These are phyloP conservation scores for Senecio squalidus DNA, from an alignment of 140 eudicot species.

Conservation along the genomic window DNA sequence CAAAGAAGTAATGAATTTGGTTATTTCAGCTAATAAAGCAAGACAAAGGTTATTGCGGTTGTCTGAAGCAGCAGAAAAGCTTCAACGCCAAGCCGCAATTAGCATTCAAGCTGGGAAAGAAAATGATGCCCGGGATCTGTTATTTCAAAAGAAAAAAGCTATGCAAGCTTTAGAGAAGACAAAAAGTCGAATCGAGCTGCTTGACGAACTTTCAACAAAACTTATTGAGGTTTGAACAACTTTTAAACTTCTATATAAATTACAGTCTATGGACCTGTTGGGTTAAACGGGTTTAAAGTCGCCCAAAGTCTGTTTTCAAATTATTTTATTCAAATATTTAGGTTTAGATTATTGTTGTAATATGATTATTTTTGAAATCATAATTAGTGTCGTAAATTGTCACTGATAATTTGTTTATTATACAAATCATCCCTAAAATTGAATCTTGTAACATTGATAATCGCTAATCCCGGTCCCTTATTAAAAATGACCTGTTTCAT, in stretches of 20 bases:
- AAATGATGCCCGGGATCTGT: slow-evolving; percentile 76
- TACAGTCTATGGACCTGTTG: too few species aligned
- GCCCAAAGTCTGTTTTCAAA: too few species aligned
- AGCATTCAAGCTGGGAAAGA: slow-evolving; percentile 71
- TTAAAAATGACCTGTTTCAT: neutral
- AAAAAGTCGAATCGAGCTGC: slow-evolving; percentile 73
- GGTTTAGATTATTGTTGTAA: too few species aligned
- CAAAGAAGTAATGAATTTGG: slow-evolving; percentile 24
- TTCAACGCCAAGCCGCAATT: slow-evolving; percentile 71
- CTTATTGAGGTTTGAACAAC: slow-evolving; percentile 56
- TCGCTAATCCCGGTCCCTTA: neutral
- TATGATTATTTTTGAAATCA: too few species aligned
- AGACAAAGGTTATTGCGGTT: slow-evolving; percentile 82
- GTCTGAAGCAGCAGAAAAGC: slow-evolving; percentile 91
- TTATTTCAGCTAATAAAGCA: slow-evolving; percentile 76
- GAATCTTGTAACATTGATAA: neutral
- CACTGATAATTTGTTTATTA: too few species aligned
- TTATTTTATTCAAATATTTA: too few species aligned
- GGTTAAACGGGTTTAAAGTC: too few species aligned
- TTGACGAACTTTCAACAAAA: slow-evolving; percentile 72
- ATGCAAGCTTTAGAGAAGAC: slow-evolving; percentile 87
- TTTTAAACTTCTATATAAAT: neutral
- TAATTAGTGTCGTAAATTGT: too few species aligned
- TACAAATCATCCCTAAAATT: too few species aligned
- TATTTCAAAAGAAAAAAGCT: slow-evolving; percentile 75